Evolutionary conservation across 1,284 basidiomycete genomes (phyloP).

Genomic region (Rhodotorula sp.): DNA sequence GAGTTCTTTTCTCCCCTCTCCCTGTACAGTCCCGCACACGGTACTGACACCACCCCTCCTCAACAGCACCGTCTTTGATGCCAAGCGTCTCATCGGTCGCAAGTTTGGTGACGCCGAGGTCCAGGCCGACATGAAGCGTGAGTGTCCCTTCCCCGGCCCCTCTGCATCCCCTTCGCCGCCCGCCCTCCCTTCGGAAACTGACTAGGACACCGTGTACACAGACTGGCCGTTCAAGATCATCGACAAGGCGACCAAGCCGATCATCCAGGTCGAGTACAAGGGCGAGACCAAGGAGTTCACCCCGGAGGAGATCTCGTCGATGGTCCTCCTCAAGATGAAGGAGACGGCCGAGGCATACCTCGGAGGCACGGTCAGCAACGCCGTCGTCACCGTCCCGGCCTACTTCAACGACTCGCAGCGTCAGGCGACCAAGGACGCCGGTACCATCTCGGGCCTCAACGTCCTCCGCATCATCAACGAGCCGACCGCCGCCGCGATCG

Average conservation of each 20-base stretch:
- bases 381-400: slow-evolving; percentile 70
- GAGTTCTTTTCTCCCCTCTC: neutral
- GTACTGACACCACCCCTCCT: neutral
- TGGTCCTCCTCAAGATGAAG: slow-evolving; percentile 95
- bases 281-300: slow-evolving; percentile 91
- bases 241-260: slow-evolving; percentile 79
- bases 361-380: slow-evolving; percentile 76
- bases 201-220: neutral
- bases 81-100: slow-evolving; percentile 86
- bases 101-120: slow-evolving; percentile 83
- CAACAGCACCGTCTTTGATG: slow-evolving; percentile 72
- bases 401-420: slow-evolving; percentile 99
- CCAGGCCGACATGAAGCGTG: slow-evolving; percentile 84
- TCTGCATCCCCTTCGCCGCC: too few species aligned
- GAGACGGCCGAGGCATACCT: slow-evolving; percentile 97
- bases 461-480: slow-evolving; percentile 97
- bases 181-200: too few species aligned
- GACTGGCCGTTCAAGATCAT: slow-evolving; percentile 79
- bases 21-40: too few species aligned
- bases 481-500: slow-evolving; percentile 91
- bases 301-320: slow-evolving; percentile 95
- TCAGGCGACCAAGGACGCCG: slow-evolving; percentile 93
- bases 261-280: slow-evolving; percentile 83
- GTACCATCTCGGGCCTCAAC: slow-evolving; percentile 83
- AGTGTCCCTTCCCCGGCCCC: slow-evolving; percentile 34